Evolutionary conservation across 2,329 filamentous ascomycete species (phyloP).

Genomic region (Pestalotiopsis sp.): DNA sequence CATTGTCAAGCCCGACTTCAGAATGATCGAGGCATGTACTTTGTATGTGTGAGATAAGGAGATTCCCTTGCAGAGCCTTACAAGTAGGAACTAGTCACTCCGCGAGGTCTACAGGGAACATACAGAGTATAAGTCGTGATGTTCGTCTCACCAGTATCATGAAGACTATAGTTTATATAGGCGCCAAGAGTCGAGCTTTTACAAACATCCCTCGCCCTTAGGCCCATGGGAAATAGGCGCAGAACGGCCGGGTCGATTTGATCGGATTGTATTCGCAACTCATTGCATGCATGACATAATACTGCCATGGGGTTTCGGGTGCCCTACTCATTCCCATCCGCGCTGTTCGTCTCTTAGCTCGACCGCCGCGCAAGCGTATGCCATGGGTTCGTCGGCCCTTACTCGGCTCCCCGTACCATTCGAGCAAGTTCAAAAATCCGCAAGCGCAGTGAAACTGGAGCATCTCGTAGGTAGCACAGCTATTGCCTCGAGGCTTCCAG

Average conservation of each 20-base stretch:
- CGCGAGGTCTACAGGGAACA: too few species aligned
- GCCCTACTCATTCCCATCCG: not conserved
- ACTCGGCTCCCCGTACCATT: conserved; percentile 4
- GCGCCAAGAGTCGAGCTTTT: not conserved
- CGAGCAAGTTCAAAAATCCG: not conserved
- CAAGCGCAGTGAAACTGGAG: not conserved
- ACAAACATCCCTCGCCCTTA: not conserved
- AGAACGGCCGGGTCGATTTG: not conserved
- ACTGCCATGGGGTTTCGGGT: not conserved
- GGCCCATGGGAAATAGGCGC: not conserved
- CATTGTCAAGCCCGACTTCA: not conserved
- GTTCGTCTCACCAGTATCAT: too few species aligned
- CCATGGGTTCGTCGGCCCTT: conserved; percentile 7
- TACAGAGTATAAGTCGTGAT: too few species aligned
- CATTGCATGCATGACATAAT: conserved; percentile 6
- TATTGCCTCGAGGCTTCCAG: too few species aligned
- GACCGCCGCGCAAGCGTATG: conserved; percentile 3
- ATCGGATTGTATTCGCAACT: not conserved
- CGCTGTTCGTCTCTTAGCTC: not conserved
- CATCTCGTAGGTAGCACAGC: too few species aligned
- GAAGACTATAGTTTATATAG: not conserved
- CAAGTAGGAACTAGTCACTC: too few species aligned
- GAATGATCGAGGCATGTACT: too few species aligned
- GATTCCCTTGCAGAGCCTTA: too few species aligned
- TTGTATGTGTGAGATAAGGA: too few species aligned